phyloP scores from a whole-genome alignment of 2,329 filamentous ascomycete species.

The Claviceps sp. region DNA sequence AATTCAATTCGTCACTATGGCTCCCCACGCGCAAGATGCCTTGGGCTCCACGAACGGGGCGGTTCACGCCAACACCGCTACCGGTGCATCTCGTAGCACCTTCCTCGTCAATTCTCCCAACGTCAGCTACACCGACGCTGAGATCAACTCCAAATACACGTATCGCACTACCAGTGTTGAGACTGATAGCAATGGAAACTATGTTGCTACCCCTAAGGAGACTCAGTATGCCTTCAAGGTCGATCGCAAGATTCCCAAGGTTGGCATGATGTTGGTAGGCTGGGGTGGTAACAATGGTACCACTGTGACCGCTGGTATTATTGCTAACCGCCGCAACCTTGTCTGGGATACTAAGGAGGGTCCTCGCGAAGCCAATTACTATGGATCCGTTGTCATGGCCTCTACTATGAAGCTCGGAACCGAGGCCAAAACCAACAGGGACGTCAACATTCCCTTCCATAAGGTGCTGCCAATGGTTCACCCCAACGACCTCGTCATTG shows the following conservation, averaged over 20 bases:
- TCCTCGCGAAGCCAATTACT: conserved; percentile 80
- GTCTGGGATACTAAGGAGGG: conserved; percentile 92
- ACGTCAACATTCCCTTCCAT: conserved; percentile 94
- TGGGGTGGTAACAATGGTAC: conserved; percentile 98
- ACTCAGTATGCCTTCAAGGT: conserved; percentile 96
- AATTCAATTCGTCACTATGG: conserved; percentile 49
- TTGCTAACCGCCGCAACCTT: conserved; percentile 81
- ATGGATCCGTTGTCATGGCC: conserved; percentile 92
- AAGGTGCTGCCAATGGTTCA: conserved; percentile 92
- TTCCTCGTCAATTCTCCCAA: conserved; percentile 90
- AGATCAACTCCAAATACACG: conserved; percentile 88
- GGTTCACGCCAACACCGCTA: conserved; percentile 36
- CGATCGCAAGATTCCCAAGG: conserved; percentile 82
- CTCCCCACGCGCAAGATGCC: conserved; percentile 68
- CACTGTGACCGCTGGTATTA: conserved; percentile 91
- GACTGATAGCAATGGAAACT: conserved; percentile 58
- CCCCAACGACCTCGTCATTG: conserved; percentile 87
- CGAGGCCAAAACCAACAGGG: conserved; percentile 68
- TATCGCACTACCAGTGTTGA: conserved; percentile 87
- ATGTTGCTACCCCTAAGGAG: conserved; percentile 74
- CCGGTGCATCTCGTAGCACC: conserved; percentile 40
- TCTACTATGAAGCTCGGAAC: conserved; percentile 95
- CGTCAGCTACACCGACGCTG: conserved; percentile 74
- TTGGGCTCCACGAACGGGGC: conserved; percentile 47
- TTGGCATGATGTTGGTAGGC: conserved; percentile 94